phyloP scores from a whole-genome alignment of 2,329 filamentous ascomycete genomes.

The Aspergillus fumigatiaffinis region DNA sequence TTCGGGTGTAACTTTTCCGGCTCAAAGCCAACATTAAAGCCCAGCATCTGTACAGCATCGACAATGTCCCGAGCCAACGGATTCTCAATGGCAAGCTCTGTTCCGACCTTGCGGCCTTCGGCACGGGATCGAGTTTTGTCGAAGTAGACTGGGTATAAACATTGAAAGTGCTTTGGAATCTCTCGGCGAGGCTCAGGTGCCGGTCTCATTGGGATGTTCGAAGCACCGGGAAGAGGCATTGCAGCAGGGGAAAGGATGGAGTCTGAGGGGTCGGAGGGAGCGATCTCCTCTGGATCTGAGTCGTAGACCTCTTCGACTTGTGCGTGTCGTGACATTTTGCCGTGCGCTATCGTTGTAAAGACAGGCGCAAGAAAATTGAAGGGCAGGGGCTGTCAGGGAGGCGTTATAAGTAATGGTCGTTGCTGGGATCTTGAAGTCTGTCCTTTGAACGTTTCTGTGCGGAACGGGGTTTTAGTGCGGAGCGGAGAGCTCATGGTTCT shows the following conservation, averaged over 20 bases:
- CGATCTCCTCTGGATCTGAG: slow-evolving; percentile 84
- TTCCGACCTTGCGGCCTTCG: slow-evolving; percentile 74
- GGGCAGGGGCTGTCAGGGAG: neutral
- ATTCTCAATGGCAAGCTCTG: slow-evolving; percentile 70
- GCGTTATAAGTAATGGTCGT: neutral
- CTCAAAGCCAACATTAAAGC: slow-evolving; percentile 67
- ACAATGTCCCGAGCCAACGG: slow-evolving; percentile 87
- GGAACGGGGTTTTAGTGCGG: slow-evolving; percentile 17
- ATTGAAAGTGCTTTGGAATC: slow-evolving; percentile 71
- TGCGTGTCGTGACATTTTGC: slow-evolving; percentile 69
- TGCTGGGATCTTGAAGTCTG: slow-evolving; percentile 2
- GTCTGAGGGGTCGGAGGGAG: slow-evolving; percentile 62
- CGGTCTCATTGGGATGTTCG: slow-evolving; percentile 26
- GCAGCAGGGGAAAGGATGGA: slow-evolving; percentile 37
- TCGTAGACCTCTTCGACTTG: slow-evolving; percentile 91
- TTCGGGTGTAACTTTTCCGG: slow-evolving; percentile 89
- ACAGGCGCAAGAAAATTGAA: neutral
- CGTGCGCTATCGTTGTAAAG: neutral
- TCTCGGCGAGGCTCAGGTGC: slow-evolving; percentile 48
- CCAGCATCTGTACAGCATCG: slow-evolving; percentile 71
- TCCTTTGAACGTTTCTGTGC: slow-evolving; percentile 16
- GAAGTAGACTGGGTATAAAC: slow-evolving; percentile 95
- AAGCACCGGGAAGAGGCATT: slow-evolving; percentile 25
- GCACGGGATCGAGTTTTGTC: slow-evolving; percentile 64
- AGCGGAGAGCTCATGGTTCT: slow-evolving; percentile 13